Evolutionary conservation across 345 rosid genomes (phyloP), one percentile per base, ranked within the genome.

Genomic region (Lepidium aucheri): DNA sequence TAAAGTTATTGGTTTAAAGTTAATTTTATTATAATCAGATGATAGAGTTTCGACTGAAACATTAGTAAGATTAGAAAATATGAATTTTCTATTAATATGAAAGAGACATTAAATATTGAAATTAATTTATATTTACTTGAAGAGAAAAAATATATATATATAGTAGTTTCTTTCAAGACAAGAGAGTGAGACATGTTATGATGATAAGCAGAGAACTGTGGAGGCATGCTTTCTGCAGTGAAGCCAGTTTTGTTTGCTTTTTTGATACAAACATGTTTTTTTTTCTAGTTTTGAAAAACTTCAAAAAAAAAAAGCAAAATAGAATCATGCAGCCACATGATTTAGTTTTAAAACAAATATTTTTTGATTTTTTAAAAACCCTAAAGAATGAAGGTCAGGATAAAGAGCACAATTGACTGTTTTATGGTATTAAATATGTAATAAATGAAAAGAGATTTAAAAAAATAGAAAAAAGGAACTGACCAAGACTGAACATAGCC

Each of bases 401-500:
- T 20, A 56, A 56, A 64, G 59, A 63, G 58, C 46, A 71, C 8
- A 71, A 67, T 55, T 55, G 64, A 63, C 70, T 71, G 60, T 72
- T 55, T 46, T 63, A 63, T 46, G 47, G 64, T 39, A 46, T 24
- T 42, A 42, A 63, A 45, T 24, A n/a, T 12, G 22, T 67, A 54
- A 35, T 36, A 74, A 46, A 68, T 60, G 59, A 2, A 63, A 62
- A 68, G 24, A 4, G 47, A 41, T 28, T 18, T 39, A 61, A 35
- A 65, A 8, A 7, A 8, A 24, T 5, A 3, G 0, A 54, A 35
- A 35, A 32, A 62, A 63, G 44, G 24, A 53, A 85, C 99, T 91
- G 84, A 94, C 99, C 99, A 30, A 94, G 97, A 82, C 99, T 94
- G 88, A 94, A 94, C 99, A 94, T 94, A 65, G 99, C 99, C 99